Evolutionary conservation across 345 rosid species (phyloP), one percentile per base, ranked within the genome.

Genomic region (Murraya koenigii): DNA sequence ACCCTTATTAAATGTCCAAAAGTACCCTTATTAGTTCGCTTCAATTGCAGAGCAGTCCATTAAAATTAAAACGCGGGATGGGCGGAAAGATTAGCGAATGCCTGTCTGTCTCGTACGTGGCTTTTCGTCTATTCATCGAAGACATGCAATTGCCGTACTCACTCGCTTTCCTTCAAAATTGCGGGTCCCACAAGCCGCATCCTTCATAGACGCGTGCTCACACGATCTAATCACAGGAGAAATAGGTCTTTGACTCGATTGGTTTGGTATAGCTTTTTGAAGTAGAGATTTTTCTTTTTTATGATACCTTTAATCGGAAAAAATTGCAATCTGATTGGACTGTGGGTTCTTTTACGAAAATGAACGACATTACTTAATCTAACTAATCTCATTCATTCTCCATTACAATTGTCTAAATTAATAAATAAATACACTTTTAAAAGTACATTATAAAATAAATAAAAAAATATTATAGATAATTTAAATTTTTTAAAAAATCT

Each of bases 31-130:
- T 1, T 6, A 2, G 25, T 10, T 55, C 38, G 4, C 13, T 0
- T 33, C 10, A 61, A 59, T 72, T 79, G 44, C 80, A 15, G 63
- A 17, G 14, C 15, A 32, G 55, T 36, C 71, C 71, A 52, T 74
- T 28, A 1, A 19, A 77, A 69, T 78, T 69, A 22, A 35, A 69
- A 54, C 52, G 81, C 75, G 80, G 49, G 70, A 75, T 66, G 75
- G 26, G 78, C 82, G 82, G 85, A 66, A 72, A 71, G 82, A 82
- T 76, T 66, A 66, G 28, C 82, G 78, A 76, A 62, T 64, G 71
- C 80, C 35, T 75, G 77, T 71, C 75, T 71, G 69, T 71, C 62
- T 55, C 54, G 32, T 66, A 20, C 6, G 68, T 61, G 68, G 66
- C 74, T 71, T 70, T 28, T 66, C 66, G 69, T 28, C 26, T 10